A percentile compares a stretch with the other conserved stretches of the same genome.
Evolutionary conservation across 306 rosid species (phyloP).

Genomic region (Dryas octopetala): DNA sequence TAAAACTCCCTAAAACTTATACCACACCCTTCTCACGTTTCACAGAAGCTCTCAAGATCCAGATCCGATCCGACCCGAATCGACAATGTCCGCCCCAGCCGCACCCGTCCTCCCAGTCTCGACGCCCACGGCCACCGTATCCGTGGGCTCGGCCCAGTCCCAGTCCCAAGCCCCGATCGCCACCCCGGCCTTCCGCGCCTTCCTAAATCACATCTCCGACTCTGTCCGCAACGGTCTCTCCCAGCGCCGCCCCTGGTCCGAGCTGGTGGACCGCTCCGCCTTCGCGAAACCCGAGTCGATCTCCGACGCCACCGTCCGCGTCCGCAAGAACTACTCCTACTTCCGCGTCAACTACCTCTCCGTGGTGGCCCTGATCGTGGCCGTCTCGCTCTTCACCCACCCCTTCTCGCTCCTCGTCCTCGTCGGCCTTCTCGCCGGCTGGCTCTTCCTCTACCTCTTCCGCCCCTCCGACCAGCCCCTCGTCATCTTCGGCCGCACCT

Average conservation of each 20-base stretch:
- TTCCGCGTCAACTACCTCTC: slow-evolving; percentile 85
- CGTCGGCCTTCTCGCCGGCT: slow-evolving; percentile 62
- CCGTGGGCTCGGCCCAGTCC: not conserved
- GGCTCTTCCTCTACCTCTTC: slow-evolving; percentile 93
- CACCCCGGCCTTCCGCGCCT: slow-evolving; percentile 61
- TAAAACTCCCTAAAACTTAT: not conserved
- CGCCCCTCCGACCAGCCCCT: slow-evolving; percentile 95
- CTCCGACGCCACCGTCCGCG: slow-evolving; percentile 77
- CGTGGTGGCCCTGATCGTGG: slow-evolving; percentile 45
- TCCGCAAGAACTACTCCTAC: slow-evolving; percentile 82
- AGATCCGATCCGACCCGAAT: slow-evolving; percentile 11
- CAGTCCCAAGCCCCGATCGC: slow-evolving; percentile 39
- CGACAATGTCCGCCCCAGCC: slow-evolving; percentile 51
- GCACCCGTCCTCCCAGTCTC: slow-evolving; percentile 64
- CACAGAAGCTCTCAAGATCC: no score
- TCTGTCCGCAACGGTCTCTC: slow-evolving; percentile 69
- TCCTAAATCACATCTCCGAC: slow-evolving; percentile 49
- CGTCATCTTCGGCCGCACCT: slow-evolving; percentile 67
- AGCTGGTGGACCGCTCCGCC: slow-evolving; percentile 65
- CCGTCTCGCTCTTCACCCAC: slow-evolving; percentile 63
- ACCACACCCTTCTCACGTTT: no score
- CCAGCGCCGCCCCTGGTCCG: slow-evolving; percentile 91
- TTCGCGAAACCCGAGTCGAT: slow-evolving; percentile 73
- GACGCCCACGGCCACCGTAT: slow-evolving; percentile 11
- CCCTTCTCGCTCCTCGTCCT: slow-evolving; percentile 70